Evolutionary conservation across 768 basidiomycete species (phyloP), one percentile per base, ranked within the genome.

Genomic region (Boletus tomentosulus): DNA sequence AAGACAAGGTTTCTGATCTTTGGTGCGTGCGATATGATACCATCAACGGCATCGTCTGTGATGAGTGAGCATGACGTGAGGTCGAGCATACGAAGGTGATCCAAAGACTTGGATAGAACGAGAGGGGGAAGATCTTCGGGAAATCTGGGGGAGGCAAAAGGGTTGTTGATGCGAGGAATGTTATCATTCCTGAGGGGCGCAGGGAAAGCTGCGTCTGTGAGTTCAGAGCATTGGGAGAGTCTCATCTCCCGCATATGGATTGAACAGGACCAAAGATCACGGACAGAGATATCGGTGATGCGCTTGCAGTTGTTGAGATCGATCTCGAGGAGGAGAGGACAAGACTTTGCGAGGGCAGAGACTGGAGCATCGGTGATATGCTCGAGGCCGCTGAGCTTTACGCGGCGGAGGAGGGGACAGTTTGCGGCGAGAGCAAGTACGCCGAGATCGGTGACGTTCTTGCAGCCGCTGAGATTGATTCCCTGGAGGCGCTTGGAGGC

Each of bases 61-160:
- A 98, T 73, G 37, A 78, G 79, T 0, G 81, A 72, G 65, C 94
- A 96, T 1, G 85, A 86, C 1, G 97, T 97, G 35, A 99, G 74
- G 72, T 99, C 97, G 43, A 98, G 79, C 82, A 93, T 88, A 38
- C 97, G 85, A 43, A 99, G 77, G 62, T 94, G 87, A 49, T 96
- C 92, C 66, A 92, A 84, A 0, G 80, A 67, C 25, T 78, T 78
- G 38, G 78, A 71, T 45, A 89, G 72, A 46, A 84, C 70, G n/a
- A 92, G 81, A 27, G 88, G 87, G 1, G 85, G 83, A 7, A 84
- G 68, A 27, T 79, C 79, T 24, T 80, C 73, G 4, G 57, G 69
- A 39, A 55, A 58, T 61, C 51, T 71, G 60, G 56, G 71, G 63
- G n/a, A 57, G 19, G 64, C 74, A 66, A 81, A 79, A 47, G 78